phyloP scores from a whole-genome alignment of 352 stramenopile genomes.

The Phytophthora megakarya region DNA sequence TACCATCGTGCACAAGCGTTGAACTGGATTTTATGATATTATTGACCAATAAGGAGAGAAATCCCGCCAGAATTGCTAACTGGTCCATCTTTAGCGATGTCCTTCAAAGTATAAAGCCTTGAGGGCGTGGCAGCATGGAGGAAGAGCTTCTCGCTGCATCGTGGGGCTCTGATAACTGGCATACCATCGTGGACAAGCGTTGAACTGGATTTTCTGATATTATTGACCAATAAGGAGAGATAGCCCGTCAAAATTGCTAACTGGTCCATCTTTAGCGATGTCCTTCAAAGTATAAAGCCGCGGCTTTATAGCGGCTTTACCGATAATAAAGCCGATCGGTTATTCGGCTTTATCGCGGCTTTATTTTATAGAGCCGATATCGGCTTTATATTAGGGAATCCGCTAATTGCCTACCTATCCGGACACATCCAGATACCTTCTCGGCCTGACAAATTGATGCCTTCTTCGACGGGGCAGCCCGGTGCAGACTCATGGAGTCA shows the following conservation, averaged over 20 bases:
- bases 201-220: conserved; percentile 23
- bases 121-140: conserved; percentile 62
- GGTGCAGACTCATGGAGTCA: too few species aligned
- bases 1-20: conserved; percentile 7
- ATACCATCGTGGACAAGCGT: conserved; percentile 5
- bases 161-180: background rate
- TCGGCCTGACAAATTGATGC: too few species aligned
- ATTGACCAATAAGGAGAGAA: background rate
- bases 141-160: conserved; percentile 48
- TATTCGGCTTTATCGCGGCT: too few species aligned
- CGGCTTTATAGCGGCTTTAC: too few species aligned
- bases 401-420: too few species aligned
- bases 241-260: conserved; percentile 1
- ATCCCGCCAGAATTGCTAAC: conserved; percentile 5
- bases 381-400: too few species aligned
- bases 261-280: background rate
- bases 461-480: too few species aligned
- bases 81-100: background rate
- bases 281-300: too few species aligned
- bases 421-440: too few species aligned
- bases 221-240: background rate
- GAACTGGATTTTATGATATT: conserved; percentile 22
- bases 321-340: too few species aligned
- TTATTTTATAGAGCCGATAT: too few species aligned
- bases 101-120: too few species aligned